Base-by-base conservation (phyloP, 1,139 yeast species). In the Saccharomyces pastorianus region DNA sequence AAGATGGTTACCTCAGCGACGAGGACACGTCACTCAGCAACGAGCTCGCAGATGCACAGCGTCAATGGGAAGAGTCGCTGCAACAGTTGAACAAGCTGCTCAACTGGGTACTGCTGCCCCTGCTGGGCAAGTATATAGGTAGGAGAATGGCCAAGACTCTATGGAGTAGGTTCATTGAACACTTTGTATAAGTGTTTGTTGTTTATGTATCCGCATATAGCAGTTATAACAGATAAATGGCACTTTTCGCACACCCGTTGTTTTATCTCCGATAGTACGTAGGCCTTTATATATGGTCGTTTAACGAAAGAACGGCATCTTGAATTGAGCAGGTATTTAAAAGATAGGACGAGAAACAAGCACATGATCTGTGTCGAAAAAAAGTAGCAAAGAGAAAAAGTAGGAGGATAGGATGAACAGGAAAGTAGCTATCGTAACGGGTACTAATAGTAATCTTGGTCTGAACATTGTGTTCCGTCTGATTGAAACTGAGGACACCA, bases 381-480 rank as follows among this genome's bases (percentile, higher is more conserved):
- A 27, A 28, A 27, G 25, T n/a, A 14, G 14, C 9, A n/a, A 26
- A 29, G 27, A 32, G 23, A 20, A 14, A 47, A 26, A 42, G 34
- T 41, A 23, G 20, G 29, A 11, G 27, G 6, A 11, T 23, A 51
- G 53, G 55, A 38, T 48, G 31, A 32, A 38, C 11, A 53, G 59
- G 48, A 74, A 74, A 57, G 74, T 78, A 6, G 84, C 84, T 2
- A 71, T 81, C 1, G 77, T 81, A 23, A 83, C 88, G 1, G 89
- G 89, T 11, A 82, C 87, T 0, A 81, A 80, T 42, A 85, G 95
- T 61, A 88, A 87, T 66, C 79, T 93, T 23, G 99, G 99, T 2
- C 75, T 87, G 60, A 87, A 88, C 62, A 85, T 90, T 47, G 96
- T 95, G 9, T 83, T 85, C 65, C 76, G 97, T 52, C 73, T 93